Conservation (phyloP, 2,329 filamentous ascomycete species). For the Epichloe sp. region DNA sequence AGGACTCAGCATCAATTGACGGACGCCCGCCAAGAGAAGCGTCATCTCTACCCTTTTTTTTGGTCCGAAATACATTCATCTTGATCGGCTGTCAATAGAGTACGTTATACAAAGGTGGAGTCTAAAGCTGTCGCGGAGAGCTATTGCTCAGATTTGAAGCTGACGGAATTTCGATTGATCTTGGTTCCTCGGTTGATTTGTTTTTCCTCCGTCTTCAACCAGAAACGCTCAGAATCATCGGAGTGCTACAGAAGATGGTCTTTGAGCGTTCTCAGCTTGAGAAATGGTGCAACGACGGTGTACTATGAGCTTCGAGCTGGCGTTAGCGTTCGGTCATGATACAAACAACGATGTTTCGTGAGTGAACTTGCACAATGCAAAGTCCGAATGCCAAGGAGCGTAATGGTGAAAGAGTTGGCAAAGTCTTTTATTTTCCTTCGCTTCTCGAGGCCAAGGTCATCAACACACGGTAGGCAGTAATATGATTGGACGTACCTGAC, state of each 20-base stretch:
- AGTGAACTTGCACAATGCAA: neutral
- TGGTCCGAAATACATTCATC: constrained; percentile 65
- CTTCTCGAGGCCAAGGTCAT: neutral
- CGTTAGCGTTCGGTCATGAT: neutral
- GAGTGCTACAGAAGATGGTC: neutral
- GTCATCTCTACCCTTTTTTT: constrained; percentile 58
- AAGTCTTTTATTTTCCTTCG: neutral
- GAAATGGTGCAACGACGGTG: neutral
- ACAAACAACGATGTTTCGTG: neutral
- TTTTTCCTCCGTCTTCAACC: neutral
- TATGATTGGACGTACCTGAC: neutral
- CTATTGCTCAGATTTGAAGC: neutral
- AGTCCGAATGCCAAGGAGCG: neutral
- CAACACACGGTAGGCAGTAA: neutral
- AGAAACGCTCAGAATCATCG: neutral
- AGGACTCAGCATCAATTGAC: constrained; percentile 42
- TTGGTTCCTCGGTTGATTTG: neutral
- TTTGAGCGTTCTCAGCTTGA: neutral
- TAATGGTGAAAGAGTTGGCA: neutral
- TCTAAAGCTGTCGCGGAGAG: neutral
- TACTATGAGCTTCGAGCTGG: neutral
- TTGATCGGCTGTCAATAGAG: neutral
- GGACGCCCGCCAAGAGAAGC: constrained; percentile 28
- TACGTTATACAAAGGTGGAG: neutral
- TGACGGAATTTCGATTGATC: neutral